Conservation (phyloP, 2,329 filamentous ascomycete species). For the Pseudocercospora macadamiae region DNA sequence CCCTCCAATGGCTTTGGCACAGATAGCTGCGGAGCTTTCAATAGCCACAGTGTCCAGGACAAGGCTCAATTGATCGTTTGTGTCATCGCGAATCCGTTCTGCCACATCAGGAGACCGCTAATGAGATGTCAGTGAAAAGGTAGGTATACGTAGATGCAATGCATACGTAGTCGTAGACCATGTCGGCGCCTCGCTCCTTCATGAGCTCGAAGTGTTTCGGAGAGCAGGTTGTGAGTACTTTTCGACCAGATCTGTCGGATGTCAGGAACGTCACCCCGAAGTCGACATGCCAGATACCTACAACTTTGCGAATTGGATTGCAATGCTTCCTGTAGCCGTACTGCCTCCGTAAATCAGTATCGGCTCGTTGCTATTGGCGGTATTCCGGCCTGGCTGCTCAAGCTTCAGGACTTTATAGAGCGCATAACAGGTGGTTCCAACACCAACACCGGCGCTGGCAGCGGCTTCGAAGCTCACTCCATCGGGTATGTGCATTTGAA, state of each 20-base stretch:
- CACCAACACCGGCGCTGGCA: slow-evolving; percentile 52
- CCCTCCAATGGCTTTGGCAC: slow-evolving; percentile 16
- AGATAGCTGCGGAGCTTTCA: slow-evolving; percentile 15
- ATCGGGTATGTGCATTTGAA: slow-evolving; percentile 50
- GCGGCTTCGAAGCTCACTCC: slow-evolving; percentile 53
- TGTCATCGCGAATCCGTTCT: slow-evolving; percentile 47
- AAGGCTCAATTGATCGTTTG: slow-evolving; percentile 43
- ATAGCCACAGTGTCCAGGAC: slow-evolving; percentile 44
- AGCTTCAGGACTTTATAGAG: slow-evolving; percentile 44
- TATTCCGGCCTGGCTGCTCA: slow-evolving; percentile 44
- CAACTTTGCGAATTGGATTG: slow-evolving; percentile 52
- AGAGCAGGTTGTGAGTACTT: slow-evolving; percentile 49
- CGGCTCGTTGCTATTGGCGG: slow-evolving; percentile 38
- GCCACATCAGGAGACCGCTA: slow-evolving; percentile 33
- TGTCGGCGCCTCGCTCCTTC: slow-evolving; percentile 47
- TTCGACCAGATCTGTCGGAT: slow-evolving; percentile 28
- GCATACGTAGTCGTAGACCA: slow-evolving; percentile 50
- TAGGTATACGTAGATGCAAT: neutral
- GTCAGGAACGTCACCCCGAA: no score
- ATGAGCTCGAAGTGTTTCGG: slow-evolving; percentile 51
- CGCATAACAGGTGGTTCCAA: slow-evolving; percentile 52
- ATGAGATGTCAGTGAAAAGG: neutral
- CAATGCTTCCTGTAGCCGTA: slow-evolving; percentile 52
- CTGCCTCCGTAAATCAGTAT: slow-evolving; percentile 55
- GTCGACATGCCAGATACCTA: slow-evolving; percentile 18